These are phyloP conservation scores for Ustilago loliicola DNA, from an alignment of 1,284 basidiomycete species.

Conservation along the genomic window DNA sequence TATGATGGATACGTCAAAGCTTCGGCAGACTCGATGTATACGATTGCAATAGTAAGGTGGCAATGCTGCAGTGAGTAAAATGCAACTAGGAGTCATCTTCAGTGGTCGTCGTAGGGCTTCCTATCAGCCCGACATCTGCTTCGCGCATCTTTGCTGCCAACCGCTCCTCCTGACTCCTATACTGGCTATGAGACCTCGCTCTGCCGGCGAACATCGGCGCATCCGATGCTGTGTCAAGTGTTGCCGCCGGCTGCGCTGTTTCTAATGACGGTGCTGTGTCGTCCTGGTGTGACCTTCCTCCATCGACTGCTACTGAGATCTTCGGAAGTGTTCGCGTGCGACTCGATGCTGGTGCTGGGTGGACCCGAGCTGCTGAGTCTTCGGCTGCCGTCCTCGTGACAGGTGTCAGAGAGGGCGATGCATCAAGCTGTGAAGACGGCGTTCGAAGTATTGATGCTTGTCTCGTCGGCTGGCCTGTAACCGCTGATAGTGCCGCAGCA, in stretches of 20 bases:
- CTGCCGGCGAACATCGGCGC: slow-evolving; percentile 12
- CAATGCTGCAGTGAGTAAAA: too few relatives aligned
- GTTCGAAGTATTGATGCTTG: slow-evolving; percentile 5
- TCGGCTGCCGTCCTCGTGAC: neutral
- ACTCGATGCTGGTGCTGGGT: neutral
- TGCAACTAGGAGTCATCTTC: slow-evolving; percentile 23
- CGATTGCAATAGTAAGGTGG: neutral
- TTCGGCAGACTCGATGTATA: neutral
- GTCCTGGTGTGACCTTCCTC: neutral
- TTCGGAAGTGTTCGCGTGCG: slow-evolving; percentile 30
- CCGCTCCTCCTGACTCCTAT: slow-evolving; percentile 45
- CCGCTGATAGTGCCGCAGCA: slow-evolving; percentile 17
- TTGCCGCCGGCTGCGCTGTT: neutral
- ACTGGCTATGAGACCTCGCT: slow-evolving; percentile 16
- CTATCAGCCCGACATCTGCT: slow-evolving; percentile 53
- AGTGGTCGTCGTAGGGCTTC: slow-evolving; percentile 44
- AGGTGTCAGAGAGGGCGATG: slow-evolving; percentile 15
- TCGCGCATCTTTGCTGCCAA: slow-evolving; percentile 54
- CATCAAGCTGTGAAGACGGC: slow-evolving; percentile 9
- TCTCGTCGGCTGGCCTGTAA: slow-evolving; percentile 8
- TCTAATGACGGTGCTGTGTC: neutral
- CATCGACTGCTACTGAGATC: slow-evolving; percentile 33
- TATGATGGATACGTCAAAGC: too few relatives aligned
- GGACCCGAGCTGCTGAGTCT: neutral
- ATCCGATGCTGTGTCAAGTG: neutral